Conservation (phyloP, 2,329 filamentous ascomycete genomes). For the Cadophora gregata region DNA sequence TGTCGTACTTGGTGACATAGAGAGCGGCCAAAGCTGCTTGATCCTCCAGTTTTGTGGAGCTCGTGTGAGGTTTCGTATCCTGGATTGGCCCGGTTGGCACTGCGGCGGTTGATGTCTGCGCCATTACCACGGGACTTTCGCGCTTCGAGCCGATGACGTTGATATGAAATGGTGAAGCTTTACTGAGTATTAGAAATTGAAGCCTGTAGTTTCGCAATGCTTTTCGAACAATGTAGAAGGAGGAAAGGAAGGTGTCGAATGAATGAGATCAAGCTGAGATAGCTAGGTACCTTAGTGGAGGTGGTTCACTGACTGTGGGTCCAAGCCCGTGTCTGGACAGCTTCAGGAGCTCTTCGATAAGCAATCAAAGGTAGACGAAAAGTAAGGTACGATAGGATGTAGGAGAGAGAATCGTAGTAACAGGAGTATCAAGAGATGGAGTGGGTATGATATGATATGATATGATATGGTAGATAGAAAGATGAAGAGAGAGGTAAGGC, state of each 20-base stretch:
- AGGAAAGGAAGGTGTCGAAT: background rate
- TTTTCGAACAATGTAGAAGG: background rate
- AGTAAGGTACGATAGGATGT: background rate
- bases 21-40: constrained; percentile 66
- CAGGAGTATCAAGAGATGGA: background rate
- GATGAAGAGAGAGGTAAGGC: background rate
- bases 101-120: constrained; percentile 25
- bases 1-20: constrained; percentile 54
- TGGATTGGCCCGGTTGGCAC: constrained; percentile 31
- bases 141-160: constrained; percentile 8
- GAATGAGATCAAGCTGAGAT: background rate
- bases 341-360: background rate
- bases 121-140: constrained; percentile 22
- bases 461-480: background rate
- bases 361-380: background rate
- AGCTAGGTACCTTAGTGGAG: background rate
- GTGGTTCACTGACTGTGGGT: background rate
- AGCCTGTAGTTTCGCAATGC: background rate
- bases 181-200: background rate
- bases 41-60: constrained; percentile 45
- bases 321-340: background rate
- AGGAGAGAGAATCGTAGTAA: background rate
- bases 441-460: background rate
- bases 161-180: background rate
- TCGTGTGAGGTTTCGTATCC: constrained; percentile 29